Evolutionary conservation across 768 basidiomycete species (phyloP).

Genomic region (Xerocomellus intermedius): DNA sequence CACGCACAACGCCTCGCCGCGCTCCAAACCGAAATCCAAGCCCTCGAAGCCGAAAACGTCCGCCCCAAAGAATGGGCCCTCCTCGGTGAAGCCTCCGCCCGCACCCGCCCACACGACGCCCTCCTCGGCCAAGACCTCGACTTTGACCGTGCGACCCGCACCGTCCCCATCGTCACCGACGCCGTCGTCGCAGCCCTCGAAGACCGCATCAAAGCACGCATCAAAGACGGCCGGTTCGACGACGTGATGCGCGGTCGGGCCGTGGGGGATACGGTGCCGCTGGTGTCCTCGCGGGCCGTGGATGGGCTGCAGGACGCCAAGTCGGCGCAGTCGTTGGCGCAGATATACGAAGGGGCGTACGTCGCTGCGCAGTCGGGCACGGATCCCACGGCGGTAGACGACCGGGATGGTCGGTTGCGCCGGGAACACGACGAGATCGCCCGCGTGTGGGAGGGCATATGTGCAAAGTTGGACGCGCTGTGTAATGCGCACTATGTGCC

Average conservation of each 20-base stretch:
- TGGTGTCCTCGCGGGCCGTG: constrained; percentile 85
- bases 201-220: constrained; percentile 86
- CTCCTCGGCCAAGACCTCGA: constrained; percentile 93
- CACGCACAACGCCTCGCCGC: constrained; percentile 77
- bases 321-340: constrained; percentile 84
- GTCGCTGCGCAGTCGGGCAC: constrained; percentile 58
- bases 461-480: constrained; percentile 85
- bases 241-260: constrained; percentile 86
- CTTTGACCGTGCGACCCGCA: constrained; percentile 87
- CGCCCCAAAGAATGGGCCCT: constrained; percentile 90
- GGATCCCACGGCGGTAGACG: constrained; percentile 47
- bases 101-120: constrained; percentile 84
- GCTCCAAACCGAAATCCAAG: constrained; percentile 73
- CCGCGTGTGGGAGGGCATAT: constrained; percentile 79
- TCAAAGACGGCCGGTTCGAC: constrained; percentile 82
- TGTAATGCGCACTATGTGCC: constrained; percentile 96
- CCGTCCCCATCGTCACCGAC: constrained; percentile 87
- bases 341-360: constrained; percentile 96
- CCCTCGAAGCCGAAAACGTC: constrained; percentile 84
- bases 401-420: constrained; percentile 83
- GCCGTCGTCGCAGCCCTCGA: constrained; percentile 79
- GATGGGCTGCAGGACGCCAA: constrained; percentile 91
- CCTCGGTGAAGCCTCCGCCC: constrained; percentile 84
- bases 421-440: constrained; percentile 91
- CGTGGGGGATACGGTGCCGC: constrained; percentile 72